Base-by-base conservation (phyloP, 805 yeast genomes). In the Zygosaccharomyces rouxii region DNA sequence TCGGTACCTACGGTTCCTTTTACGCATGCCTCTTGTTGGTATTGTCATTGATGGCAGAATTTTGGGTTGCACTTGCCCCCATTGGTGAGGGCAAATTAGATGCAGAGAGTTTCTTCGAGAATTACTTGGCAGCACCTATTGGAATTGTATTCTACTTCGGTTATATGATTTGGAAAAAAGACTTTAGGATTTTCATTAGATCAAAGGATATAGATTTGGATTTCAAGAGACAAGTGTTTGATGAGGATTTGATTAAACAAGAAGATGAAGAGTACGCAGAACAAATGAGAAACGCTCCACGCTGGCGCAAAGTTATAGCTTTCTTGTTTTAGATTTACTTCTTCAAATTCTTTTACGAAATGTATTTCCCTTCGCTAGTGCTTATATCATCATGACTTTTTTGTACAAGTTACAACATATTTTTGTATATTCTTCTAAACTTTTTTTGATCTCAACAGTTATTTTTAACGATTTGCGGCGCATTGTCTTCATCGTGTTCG, bases 51-150 rank as follows among this genome's bases (percentile, higher is more conserved):
- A 65, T 76, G 44, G 84, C 81, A 2, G 86, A 81, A 60, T 80
- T 82, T 63, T 82, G 85, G 83, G 76, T 81, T 42, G 83, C 86
- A 7, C 64, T 81, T 44, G 80, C 72, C 60, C 86, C 88, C 42
- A 65, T 83, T 44, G 66, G 63, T 14, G 56, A 49, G 33, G 44
- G 35, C 13, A 55, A 53, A 19, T 58, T 71, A 35, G 63, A 66
- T 41, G 84, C 80, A 6, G 59, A 63, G 38, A 59, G 52, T 19
- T 76, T 77, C 61, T 74, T 78, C 57, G 69, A 70, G 54, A 67
- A 71, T 35, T 75, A 73, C 55, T 59, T 78, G 47, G 79, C 80
- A 28, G 70, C 72, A 49, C 74, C 76, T 10, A 73, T 78, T 31
- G 66, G 76, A 46, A 47, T 77, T 7, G 65, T 60, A 3, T 68